Evolutionary conservation across 2,329 filamentous ascomycete genomes (phyloP).

Genomic region (Penicillium sp.): DNA sequence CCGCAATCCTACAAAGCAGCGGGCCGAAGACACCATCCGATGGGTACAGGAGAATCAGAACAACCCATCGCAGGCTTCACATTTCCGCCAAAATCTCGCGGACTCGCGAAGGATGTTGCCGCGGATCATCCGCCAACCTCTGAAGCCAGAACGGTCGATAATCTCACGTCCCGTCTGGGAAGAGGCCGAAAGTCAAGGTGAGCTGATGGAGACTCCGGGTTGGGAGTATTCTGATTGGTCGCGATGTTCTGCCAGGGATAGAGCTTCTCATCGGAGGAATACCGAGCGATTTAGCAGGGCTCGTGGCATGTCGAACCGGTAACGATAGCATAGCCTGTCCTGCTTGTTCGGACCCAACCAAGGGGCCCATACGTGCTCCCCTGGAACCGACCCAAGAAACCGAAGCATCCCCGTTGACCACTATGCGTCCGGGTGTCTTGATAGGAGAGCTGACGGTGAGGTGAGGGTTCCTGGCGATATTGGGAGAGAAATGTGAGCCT

Average conservation of each 20-base stretch:
- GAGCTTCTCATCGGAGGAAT: not conserved
- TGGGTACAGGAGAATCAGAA: not conserved
- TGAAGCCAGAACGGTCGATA: not conserved
- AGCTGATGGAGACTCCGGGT: not conserved
- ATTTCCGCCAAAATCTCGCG: not conserved
- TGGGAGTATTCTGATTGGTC: not conserved
- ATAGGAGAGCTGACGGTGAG: not conserved
- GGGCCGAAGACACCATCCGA: not conserved
- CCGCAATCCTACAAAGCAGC: not conserved
- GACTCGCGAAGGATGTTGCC: not conserved
- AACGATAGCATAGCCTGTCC: not conserved
- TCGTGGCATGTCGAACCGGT: not conserved
- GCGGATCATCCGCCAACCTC: not conserved
- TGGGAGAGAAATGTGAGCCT: not conserved
- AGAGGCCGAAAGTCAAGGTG: not conserved
- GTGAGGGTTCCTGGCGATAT: not conserved
- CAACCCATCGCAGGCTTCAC: not conserved
- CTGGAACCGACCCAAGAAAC: not conserved
- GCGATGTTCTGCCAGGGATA: not conserved
- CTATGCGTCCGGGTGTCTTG: not conserved
- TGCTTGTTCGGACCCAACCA: not conserved
- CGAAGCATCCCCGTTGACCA: not conserved
- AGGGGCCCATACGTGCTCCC: not conserved
- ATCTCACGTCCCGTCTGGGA: conserved; percentile 4
- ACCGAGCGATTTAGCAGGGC: not conserved